These are phyloP conservation scores for Aquilaria sinensis DNA, from an alignment of 345 rosid genomes.

Conservation along the genomic window DNA sequence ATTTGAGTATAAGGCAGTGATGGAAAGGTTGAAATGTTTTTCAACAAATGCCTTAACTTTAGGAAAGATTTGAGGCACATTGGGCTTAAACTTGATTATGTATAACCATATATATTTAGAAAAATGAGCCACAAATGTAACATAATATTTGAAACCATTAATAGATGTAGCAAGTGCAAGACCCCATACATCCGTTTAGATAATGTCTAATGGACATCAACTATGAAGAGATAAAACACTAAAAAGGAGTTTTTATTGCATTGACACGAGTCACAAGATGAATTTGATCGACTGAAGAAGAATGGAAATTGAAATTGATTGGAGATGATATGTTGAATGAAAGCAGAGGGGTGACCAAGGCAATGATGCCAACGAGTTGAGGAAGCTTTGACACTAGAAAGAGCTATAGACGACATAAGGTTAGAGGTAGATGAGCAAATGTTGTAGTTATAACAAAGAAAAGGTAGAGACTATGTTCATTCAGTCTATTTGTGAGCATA, in stretches of 20 bases:
- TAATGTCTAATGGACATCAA: not conserved
- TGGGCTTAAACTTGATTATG: not conserved
- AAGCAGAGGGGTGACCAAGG: not conserved
- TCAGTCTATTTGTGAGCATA: not conserved
- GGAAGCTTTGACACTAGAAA: too few relatives aligned
- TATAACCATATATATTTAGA: not conserved
- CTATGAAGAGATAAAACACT: not conserved
- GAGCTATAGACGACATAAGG: too few relatives aligned
- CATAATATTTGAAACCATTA: not conserved
- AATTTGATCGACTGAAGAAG: too few relatives aligned
- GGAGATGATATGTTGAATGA: not conserved
- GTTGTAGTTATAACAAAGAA: too few relatives aligned
- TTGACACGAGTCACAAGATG: not conserved
- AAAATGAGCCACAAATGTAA: not conserved
- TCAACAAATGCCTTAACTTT: not conserved
- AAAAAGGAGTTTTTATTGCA: not conserved
- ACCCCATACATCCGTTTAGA: not conserved
- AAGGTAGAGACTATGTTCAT: not conserved
- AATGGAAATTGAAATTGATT: not conserved
- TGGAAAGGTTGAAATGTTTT: not conserved
- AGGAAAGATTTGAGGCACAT: not conserved
- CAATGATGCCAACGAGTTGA: not conserved
- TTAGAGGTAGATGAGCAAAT: too few relatives aligned
- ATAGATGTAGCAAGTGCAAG: not conserved
- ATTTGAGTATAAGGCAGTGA: not conserved